Base-by-base conservation (phyloP, 2,329 filamentous ascomycete genomes). In the Colletotrichum acutatum region DNA sequence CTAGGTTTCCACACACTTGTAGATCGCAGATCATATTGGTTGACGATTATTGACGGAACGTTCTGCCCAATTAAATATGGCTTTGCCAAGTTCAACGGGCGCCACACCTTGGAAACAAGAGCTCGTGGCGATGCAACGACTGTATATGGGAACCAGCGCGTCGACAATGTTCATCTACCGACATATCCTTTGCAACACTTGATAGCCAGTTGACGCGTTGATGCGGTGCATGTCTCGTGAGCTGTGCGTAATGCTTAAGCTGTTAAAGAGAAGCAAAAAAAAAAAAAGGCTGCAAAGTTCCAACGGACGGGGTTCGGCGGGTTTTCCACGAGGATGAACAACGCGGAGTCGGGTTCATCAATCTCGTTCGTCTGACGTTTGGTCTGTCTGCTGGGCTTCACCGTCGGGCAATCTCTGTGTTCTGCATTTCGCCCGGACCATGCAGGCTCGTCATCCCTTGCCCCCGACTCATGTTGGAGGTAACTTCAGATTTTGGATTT, bases 321-420 rank as follows among this genome's bases (percentile, higher is more conserved):
- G 34, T 61, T 30, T 53, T 57, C 62, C 30, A 24, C 37, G 56
- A 24, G 28, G 49, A 42, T 12, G 24, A n/a, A 22, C 5, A 30
- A 37, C 24, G 19, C 60, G 66, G 60, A 22, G 46, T 60, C 60
- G 66, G 66, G 16, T 49, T 54, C 56, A 49, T 65, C 24, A 70
- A 54, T 60, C 28, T 69, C 34, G 56, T 65, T 72, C 66, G 70
- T 72, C 70, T 56, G 66, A 72, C 59, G 26, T 71, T 26, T 34
- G 22, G n/a, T 26, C 26, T 61, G 34, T 16, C 26, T 63, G 26
- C 58, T 19, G 32, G 52, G 53, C 66, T 59, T 60, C 54, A 22
- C 34, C n/a, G 56, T 30, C 19, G 65, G 19, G 34, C 24, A 49
- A 56, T 28, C 8, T 63, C 14, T 64, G 28, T 19, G n/a, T 30